Conservation (phyloP, 345 rosid genomes). For the Viola odorata region DNA sequence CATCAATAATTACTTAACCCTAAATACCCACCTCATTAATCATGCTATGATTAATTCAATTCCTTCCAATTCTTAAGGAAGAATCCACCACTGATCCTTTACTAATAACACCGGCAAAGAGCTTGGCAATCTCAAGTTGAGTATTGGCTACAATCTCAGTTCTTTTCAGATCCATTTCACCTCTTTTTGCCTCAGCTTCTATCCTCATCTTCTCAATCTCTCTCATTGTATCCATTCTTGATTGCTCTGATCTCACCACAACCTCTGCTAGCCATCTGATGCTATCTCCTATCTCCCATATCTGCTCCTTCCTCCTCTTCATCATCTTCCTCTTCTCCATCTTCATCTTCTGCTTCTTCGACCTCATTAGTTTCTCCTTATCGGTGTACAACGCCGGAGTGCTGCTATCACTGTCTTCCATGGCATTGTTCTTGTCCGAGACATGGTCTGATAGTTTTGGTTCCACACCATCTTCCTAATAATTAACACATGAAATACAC, state of each 20-base stretch:
- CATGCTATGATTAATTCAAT: conserved; percentile 11
- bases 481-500: not conserved
- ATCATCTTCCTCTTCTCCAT: conserved; percentile 42
- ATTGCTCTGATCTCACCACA: conserved; percentile 73
- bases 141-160: conserved; percentile 86
- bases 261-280: conserved; percentile 80
- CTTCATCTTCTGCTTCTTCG: conserved; percentile 43
- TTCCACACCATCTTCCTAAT: conserved; percentile 56
- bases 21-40: not conserved
- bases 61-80: conserved; percentile 80
- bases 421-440: conserved; percentile 41
- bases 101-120: conserved; percentile 48
- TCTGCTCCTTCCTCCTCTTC: conserved; percentile 45
- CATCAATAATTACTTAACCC: too few relatives aligned
- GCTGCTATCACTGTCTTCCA: conserved; percentile 68
- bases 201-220: conserved; percentile 86
- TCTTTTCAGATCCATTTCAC: conserved; percentile 83
- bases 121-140: conserved; percentile 84
- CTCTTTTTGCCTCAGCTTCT: conserved; percentile 79
- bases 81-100: conserved; percentile 53
- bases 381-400: conserved; percentile 70
- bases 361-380: conserved; percentile 26
- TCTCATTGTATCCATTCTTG: conserved; percentile 82
- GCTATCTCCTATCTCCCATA: conserved; percentile 68
- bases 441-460: conserved; percentile 41